Evolutionary conservation across 1,284 basidiomycete genomes (phyloP).

Genomic region (Heterobasidion parviporum): DNA sequence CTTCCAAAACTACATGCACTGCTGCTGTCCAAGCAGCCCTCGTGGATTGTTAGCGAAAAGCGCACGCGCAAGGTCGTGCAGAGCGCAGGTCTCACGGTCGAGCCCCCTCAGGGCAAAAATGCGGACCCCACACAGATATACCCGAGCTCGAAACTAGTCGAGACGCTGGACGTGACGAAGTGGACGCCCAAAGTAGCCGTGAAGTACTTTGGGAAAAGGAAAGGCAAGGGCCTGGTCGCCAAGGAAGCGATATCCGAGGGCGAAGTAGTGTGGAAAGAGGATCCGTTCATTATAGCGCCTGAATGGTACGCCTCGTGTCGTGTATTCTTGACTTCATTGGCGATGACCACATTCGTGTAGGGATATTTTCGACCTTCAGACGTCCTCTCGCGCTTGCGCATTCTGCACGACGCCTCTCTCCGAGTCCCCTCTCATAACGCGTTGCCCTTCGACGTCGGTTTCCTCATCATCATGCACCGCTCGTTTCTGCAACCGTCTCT

Average conservation of each 20-base stretch:
- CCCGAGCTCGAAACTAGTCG: slow-evolving; percentile 61
- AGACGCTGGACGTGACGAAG: slow-evolving; percentile 50
- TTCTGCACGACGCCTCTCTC: slow-evolving; percentile 61
- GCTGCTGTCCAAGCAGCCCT: slow-evolving; percentile 48
- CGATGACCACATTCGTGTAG: slow-evolving; percentile 23
- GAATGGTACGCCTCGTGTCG: slow-evolving; percentile 45
- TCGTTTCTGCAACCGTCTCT: slow-evolving; percentile 75
- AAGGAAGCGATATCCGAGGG: slow-evolving; percentile 57
- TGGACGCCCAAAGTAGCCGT: slow-evolving; percentile 64
- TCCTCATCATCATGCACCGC: slow-evolving; percentile 43
- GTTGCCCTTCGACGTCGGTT: slow-evolving; percentile 41
- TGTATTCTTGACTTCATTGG: slow-evolving; percentile 3
- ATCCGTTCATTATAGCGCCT: slow-evolving; percentile 62
- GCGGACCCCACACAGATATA: slow-evolving; percentile 21
- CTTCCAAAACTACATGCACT: slow-evolving; percentile 62
- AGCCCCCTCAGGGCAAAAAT: slow-evolving; percentile 18
- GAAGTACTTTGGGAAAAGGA: slow-evolving; percentile 59
- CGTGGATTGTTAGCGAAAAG: slow-evolving; percentile 79
- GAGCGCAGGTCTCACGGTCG: slow-evolving; percentile 45
- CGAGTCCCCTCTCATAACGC: slow-evolving; percentile 36
- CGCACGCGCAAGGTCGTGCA: slow-evolving; percentile 66
- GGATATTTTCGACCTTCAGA: slow-evolving; percentile 65
- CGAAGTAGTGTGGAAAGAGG: slow-evolving; percentile 79
- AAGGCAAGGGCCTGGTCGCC: slow-evolving; percentile 82
- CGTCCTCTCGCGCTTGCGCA: slow-evolving; percentile 45